phyloP scores from a whole-genome alignment of 228 moss, liverwort and hornwort species.

The Sphagnum fallax region DNA sequence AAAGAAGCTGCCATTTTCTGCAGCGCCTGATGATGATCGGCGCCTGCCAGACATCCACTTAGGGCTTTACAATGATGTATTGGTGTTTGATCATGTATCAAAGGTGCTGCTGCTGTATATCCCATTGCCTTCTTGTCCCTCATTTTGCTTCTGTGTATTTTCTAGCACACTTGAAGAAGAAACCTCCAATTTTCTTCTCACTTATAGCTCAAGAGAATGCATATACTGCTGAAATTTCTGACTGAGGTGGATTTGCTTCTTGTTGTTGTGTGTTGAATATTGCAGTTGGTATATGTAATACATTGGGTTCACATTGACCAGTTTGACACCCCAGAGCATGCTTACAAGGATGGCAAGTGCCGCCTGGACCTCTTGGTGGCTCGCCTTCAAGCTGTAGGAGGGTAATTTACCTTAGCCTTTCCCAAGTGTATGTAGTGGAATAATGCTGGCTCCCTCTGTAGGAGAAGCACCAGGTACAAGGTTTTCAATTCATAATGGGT shows the following conservation, averaged over 20 bases:
- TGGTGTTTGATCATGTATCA: constrained; percentile 47
- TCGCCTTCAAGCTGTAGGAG: constrained; percentile 22
- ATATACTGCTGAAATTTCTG: too few relatives aligned
- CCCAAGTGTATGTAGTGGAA: constrained; percentile 14
- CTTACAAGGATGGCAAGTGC: constrained; percentile 20
- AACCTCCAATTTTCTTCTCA: too few relatives aligned
- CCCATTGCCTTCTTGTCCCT: too few relatives aligned
- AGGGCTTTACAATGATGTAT: constrained; percentile 36
- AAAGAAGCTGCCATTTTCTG: constrained; percentile 37
- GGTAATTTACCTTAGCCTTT: too few relatives aligned
- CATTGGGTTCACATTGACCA: constrained; percentile 49
- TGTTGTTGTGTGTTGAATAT: constrained; percentile 7
- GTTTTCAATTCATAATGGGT: too few relatives aligned
- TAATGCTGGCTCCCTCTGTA: too few relatives aligned
- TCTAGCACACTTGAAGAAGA: too few relatives aligned
- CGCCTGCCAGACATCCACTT: constrained; percentile 46
- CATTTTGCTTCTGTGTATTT: too few relatives aligned
- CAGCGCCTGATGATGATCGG: constrained; percentile 38
- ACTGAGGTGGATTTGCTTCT: too few relatives aligned
- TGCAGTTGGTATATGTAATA: constrained; percentile 30
- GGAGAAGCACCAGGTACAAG: too few relatives aligned
- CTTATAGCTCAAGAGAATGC: too few relatives aligned
- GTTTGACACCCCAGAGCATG: constrained; percentile 25
- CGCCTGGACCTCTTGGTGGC: constrained; percentile 24
- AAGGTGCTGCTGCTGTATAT: constrained; percentile 8